These are phyloP conservation scores for Calvatia gigantea DNA, from an alignment of 768 basidiomycete species.

Conservation along the genomic window DNA sequence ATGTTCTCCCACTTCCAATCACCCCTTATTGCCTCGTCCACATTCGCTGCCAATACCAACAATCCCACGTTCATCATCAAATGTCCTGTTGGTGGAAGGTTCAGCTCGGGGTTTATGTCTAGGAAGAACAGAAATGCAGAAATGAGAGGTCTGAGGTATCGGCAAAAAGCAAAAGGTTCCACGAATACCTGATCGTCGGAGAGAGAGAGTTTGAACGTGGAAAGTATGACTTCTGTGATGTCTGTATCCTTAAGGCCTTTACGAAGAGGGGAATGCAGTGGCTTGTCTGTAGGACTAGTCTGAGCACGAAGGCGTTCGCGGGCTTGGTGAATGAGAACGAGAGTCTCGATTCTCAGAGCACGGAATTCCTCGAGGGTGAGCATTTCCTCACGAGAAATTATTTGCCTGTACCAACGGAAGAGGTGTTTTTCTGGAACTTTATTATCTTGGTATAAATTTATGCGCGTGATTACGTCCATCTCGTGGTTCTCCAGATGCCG, in stretches of 20 bases:
- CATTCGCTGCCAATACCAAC: too few relatives aligned
- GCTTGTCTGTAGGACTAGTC: background rate
- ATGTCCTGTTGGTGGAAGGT: too few relatives aligned
- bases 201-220: background rate
- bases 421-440: constrained; percentile 44
- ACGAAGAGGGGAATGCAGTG: background rate
- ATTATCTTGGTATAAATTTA: constrained; percentile 53
- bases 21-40: too few relatives aligned
- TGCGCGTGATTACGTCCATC: constrained; percentile 19
- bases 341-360: constrained; percentile 49
- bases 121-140: too few relatives aligned
- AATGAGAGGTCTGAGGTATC: too few relatives aligned
- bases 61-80: too few relatives aligned
- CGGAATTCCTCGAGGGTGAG: constrained; percentile 53
- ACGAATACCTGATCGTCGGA: too few relatives aligned
- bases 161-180: too few relatives aligned
- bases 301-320: background rate
- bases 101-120: too few relatives aligned
- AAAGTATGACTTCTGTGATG: background rate
- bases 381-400: constrained; percentile 48
- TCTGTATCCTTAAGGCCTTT: background rate
- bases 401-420: constrained; percentile 48
- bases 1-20: too few relatives aligned
- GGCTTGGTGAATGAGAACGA: constrained; percentile 42
- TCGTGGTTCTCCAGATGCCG: constrained; percentile 22